Evolutionary conservation across 306 rosid species (phyloP).

Genomic region (Potentilla sterilis): DNA sequence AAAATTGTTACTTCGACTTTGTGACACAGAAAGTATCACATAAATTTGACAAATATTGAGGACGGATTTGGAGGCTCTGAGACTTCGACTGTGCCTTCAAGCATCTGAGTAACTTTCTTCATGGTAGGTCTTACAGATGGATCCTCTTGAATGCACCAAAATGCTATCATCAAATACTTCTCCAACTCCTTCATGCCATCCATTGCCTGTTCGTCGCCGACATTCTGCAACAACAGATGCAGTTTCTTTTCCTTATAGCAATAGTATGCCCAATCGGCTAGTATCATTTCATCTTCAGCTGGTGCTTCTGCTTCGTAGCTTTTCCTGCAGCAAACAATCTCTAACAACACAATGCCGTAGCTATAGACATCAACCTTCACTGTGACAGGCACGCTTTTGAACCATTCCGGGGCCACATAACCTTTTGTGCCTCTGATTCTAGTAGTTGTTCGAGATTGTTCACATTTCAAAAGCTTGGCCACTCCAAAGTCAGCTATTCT

Average conservation of each 20-base stretch:
- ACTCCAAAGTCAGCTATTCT: conserved; percentile 35
- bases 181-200: conserved; percentile 22
- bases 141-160: conserved; percentile 41
- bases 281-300: not conserved
- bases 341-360: conserved; percentile 24
- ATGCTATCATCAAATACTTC: conserved; percentile 29
- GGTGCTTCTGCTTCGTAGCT: not conserved
- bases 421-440: conserved; percentile 41
- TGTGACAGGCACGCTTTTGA: conserved; percentile 11
- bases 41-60: not conserved
- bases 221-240: conserved; percentile 11
- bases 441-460: conserved; percentile 26
- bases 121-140: conserved; percentile 31
- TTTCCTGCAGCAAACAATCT: conserved; percentile 31
- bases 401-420: conserved; percentile 45
- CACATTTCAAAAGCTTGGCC: conserved; percentile 27
- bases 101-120: conserved; percentile 27
- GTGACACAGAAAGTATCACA: not conserved
- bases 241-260: conserved; percentile 9
- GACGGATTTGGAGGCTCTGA: conserved; percentile 25
- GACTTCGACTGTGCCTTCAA: conserved; percentile 31
- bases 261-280: conserved; percentile 33
- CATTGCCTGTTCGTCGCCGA: conserved; percentile 12
- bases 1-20: too few relatives aligned
- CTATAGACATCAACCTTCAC: conserved; percentile 30